Evolutionary conservation across 2,329 filamentous ascomycete genomes (phyloP).

Genomic region (Fusarium torulosum): DNA sequence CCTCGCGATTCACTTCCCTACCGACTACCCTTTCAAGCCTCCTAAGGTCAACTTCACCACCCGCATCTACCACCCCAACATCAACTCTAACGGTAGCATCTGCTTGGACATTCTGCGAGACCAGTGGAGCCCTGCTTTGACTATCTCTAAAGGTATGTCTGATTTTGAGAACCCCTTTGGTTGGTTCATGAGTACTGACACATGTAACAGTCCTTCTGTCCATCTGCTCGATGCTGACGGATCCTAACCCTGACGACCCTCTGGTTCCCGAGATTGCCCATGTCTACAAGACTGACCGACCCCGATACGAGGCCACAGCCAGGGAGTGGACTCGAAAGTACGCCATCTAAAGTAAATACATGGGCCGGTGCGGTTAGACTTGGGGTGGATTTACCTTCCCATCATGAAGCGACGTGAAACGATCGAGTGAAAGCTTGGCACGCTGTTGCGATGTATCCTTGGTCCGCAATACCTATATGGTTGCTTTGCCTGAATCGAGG

Average conservation of each 20-base stretch:
- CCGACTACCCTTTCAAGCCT: constrained; percentile 99
- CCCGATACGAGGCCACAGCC: constrained; percentile 95
- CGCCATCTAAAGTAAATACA: constrained; percentile 75
- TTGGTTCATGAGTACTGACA: constrained; percentile 19
- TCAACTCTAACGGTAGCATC: constrained; percentile 99
- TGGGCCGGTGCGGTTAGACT: constrained; percentile 44
- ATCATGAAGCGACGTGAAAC: constrained; percentile 48
- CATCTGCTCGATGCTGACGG: constrained; percentile 99
- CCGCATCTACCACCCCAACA: constrained; percentile 99
- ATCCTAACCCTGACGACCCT: constrained; percentile 98
- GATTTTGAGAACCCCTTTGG: constrained; percentile 36
- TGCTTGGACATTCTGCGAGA: constrained; percentile 98
- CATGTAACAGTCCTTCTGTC: constrained; percentile 84
- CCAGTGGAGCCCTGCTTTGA: constrained; percentile 98
- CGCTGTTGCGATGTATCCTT: constrained; percentile 43
- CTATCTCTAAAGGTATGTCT: constrained; percentile 92
- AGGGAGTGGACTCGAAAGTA: constrained; percentile 99
- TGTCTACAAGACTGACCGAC: constrained; percentile 98
- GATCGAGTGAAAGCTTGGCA: constrained; percentile 46
- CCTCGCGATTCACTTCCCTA: constrained; percentile 98
- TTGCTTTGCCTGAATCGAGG: constrained; percentile 38
- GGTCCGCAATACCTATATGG: constrained; percentile 31
- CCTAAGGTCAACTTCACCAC: constrained; percentile 99
- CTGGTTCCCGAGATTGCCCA: constrained; percentile 99
- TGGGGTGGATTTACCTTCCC: constrained; percentile 47